Conservation (phyloP, 2,329 filamentous ascomycete species). For the Cytospora piceicola region DNA sequence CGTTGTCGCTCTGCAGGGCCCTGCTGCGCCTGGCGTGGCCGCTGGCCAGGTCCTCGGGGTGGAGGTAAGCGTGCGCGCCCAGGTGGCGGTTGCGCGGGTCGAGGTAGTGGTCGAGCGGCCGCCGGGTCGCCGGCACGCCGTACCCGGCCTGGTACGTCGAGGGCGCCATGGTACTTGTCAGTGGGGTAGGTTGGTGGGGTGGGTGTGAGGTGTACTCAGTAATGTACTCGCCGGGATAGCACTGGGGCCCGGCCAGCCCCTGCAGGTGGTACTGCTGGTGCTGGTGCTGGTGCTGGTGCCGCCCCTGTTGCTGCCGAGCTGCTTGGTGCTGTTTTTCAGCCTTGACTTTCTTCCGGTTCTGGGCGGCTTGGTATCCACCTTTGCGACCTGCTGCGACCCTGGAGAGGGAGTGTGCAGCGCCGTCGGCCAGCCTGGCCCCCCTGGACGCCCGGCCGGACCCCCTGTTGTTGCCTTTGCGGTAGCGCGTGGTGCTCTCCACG, state of each 20-base stretch:
- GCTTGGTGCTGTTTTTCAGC: constrained; percentile 21
- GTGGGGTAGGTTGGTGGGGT: not conserved
- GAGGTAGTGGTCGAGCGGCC: not conserved
- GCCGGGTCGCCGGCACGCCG: not conserved
- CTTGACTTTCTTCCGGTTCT: constrained; percentile 31
- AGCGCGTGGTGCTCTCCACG: constrained; percentile 84
- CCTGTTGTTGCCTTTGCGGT: constrained; percentile 58
- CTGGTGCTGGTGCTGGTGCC: constrained; percentile 1
- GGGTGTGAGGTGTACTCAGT: constrained; percentile 2
- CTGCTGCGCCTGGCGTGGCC: not conserved
- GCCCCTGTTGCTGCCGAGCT: constrained; percentile 16
- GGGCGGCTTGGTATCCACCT: constrained; percentile 36
- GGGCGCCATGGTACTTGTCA: not conserved
- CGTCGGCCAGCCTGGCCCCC: constrained; percentile 11
- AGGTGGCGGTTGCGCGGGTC: not conserved
- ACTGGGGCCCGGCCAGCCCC: not conserved
- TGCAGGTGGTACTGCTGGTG: constrained; percentile 18
- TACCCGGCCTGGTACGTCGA: not conserved
- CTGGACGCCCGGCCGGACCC: constrained; percentile 30
- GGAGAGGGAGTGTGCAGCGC: constrained; percentile 29
- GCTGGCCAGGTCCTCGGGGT: not conserved
- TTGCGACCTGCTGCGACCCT: constrained; percentile 37
- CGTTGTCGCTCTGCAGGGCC: not conserved
- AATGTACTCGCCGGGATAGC: constrained; percentile 1
- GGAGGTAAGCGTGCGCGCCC: constrained; percentile 1